phyloP scores from a whole-genome alignment of 306 rosid species.

The Abrus precatorius region DNA sequence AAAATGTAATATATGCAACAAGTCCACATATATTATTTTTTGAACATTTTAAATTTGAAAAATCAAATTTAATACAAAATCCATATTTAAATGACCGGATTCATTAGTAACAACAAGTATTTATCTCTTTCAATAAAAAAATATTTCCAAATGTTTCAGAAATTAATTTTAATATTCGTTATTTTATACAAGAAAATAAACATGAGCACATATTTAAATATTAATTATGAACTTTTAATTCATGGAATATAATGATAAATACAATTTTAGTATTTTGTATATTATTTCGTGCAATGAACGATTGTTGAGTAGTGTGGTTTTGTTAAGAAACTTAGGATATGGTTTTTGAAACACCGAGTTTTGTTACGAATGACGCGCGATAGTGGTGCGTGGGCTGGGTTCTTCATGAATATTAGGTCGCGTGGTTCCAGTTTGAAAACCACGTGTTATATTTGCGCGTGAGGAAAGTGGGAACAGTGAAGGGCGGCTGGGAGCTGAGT shows the following conservation, averaged over 20 bases:
- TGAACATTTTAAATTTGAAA: too few relatives aligned
- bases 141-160: too few relatives aligned
- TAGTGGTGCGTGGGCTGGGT: background rate
- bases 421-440: background rate
- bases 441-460: conserved; percentile 26
- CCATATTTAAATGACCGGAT: background rate
- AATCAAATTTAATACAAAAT: too few relatives aligned
- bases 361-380: background rate
- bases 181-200: too few relatives aligned
- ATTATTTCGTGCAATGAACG: background rate
- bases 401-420: background rate
- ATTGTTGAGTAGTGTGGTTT: background rate
- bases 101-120: background rate
- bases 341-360: background rate
- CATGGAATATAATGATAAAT: too few relatives aligned
- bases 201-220: too few relatives aligned
- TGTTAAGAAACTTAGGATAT: background rate
- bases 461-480: conserved; percentile 56
- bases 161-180: too few relatives aligned
- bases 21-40: too few relatives aligned
- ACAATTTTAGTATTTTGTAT: too few relatives aligned
- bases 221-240: too few relatives aligned
- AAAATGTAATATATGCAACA: too few relatives aligned
- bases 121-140: too few relatives aligned
- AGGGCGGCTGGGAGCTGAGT: conserved; percentile 66